Percentiles rank a stretch among this genome's conserved stretches.
These are phyloP conservation scores for Mucor irregularis DNA, from an alignment of 371 early-diverging fungal species.

Conservation along the genomic window DNA sequence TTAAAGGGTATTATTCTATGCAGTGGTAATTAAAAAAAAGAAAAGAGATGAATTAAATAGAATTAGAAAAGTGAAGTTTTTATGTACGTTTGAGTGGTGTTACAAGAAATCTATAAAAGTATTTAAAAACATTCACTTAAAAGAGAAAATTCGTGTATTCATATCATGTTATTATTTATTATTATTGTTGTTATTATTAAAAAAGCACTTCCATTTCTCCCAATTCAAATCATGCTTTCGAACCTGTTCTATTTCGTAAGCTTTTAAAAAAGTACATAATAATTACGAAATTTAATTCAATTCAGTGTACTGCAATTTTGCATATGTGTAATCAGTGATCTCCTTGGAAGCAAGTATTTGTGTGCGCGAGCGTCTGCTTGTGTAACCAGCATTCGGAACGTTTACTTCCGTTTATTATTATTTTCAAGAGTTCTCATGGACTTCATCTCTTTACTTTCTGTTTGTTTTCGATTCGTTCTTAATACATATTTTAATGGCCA, in stretches of 20 bases:
- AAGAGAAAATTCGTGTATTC: constrained; percentile 22
- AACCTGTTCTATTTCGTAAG: not conserved
- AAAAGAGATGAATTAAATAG: not conserved
- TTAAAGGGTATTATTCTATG: not conserved
- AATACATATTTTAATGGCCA: too few relatives aligned
- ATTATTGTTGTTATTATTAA: not conserved
- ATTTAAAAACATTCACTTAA: constrained; percentile 20
- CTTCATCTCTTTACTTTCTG: not conserved
- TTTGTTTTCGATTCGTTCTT: not conserved
- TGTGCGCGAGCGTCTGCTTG: not conserved
- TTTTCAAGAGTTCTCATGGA: not conserved
- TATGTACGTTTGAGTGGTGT: not conserved
- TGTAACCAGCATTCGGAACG: not conserved
- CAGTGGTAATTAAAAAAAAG: constrained; percentile 3
- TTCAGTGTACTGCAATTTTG: too few relatives aligned
- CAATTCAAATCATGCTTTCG: not conserved
- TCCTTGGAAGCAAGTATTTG: not conserved
- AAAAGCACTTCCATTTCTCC: not conserved
- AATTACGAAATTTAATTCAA: not conserved
- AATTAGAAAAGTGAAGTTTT: not conserved
- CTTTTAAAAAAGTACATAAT: not conserved
- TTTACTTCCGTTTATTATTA: not conserved
- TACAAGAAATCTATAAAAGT: constrained; percentile 7
- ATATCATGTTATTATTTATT: constrained; percentile 13
- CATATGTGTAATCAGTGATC: too few relatives aligned